Percentiles rank a stretch among this genome's conserved stretches.
Evolutionary conservation across 768 basidiomycete genomes (phyloP).

Genomic region (Russula earlei): DNA sequence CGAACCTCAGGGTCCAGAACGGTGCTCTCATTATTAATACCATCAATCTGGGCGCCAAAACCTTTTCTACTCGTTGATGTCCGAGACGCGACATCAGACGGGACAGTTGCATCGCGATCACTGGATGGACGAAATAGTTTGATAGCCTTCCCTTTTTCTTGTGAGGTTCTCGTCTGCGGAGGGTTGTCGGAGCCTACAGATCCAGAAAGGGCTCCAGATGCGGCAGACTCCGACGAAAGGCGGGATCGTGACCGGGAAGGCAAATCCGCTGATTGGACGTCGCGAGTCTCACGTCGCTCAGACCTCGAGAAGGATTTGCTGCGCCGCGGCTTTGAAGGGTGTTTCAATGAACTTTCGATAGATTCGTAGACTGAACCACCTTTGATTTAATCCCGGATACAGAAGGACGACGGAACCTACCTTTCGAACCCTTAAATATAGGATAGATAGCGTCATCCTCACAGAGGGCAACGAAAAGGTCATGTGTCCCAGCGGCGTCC

Average conservation of each 20-base stretch:
- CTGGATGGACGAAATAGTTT: conserved; percentile 47
- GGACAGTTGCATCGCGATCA: conserved; percentile 26
- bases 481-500: conserved; percentile 62
- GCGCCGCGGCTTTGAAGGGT: conserved; percentile 2
- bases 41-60: conserved; percentile 5
- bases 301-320: conserved; percentile 13
- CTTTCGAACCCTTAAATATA: conserved; percentile 79
- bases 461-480: conserved; percentile 80
- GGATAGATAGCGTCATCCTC: conserved; percentile 85
- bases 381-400: neutral
- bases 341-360: conserved; percentile 23
- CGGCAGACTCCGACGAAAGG: conserved; percentile 34
- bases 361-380: conserved; percentile 33
- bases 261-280: conserved; percentile 13
- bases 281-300: conserved; percentile 6
- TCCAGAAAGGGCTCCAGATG: conserved; percentile 20
- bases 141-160: conserved; percentile 53
- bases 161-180: conserved; percentile 37
- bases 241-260: conserved; percentile 26
- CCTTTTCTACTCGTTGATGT: conserved; percentile 10
- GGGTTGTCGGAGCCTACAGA: conserved; percentile 21
- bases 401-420: conserved; percentile 32
- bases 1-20: conserved; percentile 22
- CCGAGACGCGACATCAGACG: conserved; percentile 25
- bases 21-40: neutral